A percentile compares a stretch with the other conserved stretches of the same genome.
Conservation (phyloP, 2,329 filamentous ascomycete species). For the Phialemoniopsis sp. region DNA sequence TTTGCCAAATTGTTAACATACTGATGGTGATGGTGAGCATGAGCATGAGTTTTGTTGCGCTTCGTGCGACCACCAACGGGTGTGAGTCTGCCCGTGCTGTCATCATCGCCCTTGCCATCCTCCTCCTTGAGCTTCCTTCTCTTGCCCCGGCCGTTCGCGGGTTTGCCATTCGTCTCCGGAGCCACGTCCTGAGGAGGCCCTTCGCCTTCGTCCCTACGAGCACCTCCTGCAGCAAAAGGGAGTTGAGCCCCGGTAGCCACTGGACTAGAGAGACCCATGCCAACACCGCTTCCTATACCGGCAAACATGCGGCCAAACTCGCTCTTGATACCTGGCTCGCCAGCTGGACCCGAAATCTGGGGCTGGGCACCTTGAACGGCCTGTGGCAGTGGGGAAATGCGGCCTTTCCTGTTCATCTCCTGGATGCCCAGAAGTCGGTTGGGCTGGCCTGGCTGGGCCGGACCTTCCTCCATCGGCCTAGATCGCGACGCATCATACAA, state of each 20-base stretch:
- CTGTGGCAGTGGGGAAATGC: slow-evolving; percentile 84
- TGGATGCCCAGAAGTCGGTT: slow-evolving; percentile 75
- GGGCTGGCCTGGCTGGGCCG: slow-evolving; percentile 52
- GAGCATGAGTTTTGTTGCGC: slow-evolving; percentile 60
- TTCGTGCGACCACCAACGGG: slow-evolving; percentile 56
- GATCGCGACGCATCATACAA: slow-evolving; percentile 38
- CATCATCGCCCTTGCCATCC: slow-evolving; percentile 63
- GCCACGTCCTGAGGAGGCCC: slow-evolving; percentile 37
- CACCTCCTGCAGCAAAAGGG: slow-evolving; percentile 40
- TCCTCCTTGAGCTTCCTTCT: slow-evolving; percentile 76
- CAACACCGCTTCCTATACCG: slow-evolving; percentile 68
- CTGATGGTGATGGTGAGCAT: slow-evolving; percentile 59
- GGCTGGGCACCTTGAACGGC: slow-evolving; percentile 89
- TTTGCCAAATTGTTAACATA: slow-evolving; percentile 33
- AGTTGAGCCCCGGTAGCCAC: slow-evolving; percentile 35
- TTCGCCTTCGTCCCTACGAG: slow-evolving; percentile 50
- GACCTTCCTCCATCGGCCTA: slow-evolving; percentile 45
- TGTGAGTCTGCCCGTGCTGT: slow-evolving; percentile 57
- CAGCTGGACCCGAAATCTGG: slow-evolving; percentile 71
- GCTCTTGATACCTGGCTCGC: slow-evolving; percentile 87
- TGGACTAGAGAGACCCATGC: slow-evolving; percentile 45
- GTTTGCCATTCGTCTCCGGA: slow-evolving; percentile 31
- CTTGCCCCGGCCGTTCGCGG: slow-evolving; percentile 41
- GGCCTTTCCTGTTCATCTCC: slow-evolving; percentile 75
- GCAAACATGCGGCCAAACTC: slow-evolving; percentile 95